phyloP scores from a whole-genome alignment of 441 rosid genomes.

The Corymbia citriodora region DNA sequence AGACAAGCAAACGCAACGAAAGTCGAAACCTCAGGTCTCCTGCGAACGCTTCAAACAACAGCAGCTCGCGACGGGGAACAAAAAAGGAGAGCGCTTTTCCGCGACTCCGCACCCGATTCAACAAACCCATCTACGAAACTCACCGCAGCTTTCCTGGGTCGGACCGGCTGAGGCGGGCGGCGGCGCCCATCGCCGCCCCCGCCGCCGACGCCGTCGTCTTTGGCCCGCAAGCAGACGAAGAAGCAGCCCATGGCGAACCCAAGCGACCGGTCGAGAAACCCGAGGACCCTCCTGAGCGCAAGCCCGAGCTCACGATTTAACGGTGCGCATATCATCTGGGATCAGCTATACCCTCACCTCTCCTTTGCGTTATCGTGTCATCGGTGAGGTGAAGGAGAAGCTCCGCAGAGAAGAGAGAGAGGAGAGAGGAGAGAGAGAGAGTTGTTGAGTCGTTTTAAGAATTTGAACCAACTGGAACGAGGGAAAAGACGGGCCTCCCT shows the following conservation, averaged over 20 bases:
- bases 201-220: constrained; percentile 22
- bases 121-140: constrained; percentile 10
- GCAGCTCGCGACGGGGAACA: neutral
- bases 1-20: neutral
- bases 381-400: neutral
- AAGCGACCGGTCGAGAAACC: constrained; percentile 37
- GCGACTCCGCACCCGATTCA: neutral
- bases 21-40: neutral
- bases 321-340: constrained; percentile 14
- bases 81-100: neutral
- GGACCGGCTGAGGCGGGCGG: constrained; percentile 13
- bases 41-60: neutral
- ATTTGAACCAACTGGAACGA: constrained; percentile 39
- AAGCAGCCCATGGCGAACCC: constrained; percentile 74
- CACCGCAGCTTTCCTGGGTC: constrained; percentile 17
- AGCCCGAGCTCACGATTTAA: constrained; percentile 30
- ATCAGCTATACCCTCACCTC: neutral
- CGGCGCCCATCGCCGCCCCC: constrained; percentile 19
- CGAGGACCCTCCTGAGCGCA: constrained; percentile 28
- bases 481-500: constrained; percentile 29
- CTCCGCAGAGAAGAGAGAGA: neutral
- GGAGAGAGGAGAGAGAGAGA: constrained; percentile 2
- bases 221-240: constrained; percentile 64
- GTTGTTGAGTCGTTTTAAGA: constrained; percentile 36
- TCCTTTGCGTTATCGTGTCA: neutral